Evolutionary conservation across 129 eudicot species (phyloP).

Genomic region (Sambucus nigra): DNA sequence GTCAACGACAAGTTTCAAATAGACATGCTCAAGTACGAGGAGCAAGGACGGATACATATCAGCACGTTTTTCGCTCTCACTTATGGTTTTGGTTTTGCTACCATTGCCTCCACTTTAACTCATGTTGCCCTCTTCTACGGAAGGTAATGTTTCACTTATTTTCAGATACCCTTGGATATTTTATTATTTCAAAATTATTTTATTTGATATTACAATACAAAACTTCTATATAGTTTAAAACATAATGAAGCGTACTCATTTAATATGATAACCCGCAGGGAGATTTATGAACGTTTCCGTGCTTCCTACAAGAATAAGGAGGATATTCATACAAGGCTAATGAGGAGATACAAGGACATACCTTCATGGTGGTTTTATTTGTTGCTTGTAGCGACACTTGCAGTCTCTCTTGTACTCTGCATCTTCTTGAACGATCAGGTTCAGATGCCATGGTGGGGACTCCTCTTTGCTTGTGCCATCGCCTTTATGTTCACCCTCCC

Average conservation of each 20-base stretch:
- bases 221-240: background rate
- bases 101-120: conserved; percentile 76
- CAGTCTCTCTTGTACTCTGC: conserved; percentile 58
- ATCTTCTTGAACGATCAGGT: conserved; percentile 58
- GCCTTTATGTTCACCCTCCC: conserved; percentile 92
- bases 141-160: conserved; percentile 31
- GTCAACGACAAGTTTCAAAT: conserved; percentile 74
- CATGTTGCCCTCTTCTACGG: conserved; percentile 79
- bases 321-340: conserved; percentile 71
- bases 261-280: conserved; percentile 37
- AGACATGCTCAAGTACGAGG: conserved; percentile 38
- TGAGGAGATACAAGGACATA: conserved; percentile 80
- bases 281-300: conserved; percentile 56
- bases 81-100: conserved; percentile 87
- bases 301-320: conserved; percentile 74
- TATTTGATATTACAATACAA: background rate
- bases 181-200: background rate
- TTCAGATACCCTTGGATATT: background rate
- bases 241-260: background rate
- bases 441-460: conserved; percentile 99
- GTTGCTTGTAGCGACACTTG: conserved; percentile 54
- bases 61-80: conserved; percentile 80
- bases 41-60: conserved; percentile 67
- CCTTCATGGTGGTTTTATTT: conserved; percentile 85
- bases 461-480: conserved; percentile 62